Evolutionary conservation across 2,329 filamentous ascomycete species (phyloP).

Genomic region (Pseudomassariella vexata): DNA sequence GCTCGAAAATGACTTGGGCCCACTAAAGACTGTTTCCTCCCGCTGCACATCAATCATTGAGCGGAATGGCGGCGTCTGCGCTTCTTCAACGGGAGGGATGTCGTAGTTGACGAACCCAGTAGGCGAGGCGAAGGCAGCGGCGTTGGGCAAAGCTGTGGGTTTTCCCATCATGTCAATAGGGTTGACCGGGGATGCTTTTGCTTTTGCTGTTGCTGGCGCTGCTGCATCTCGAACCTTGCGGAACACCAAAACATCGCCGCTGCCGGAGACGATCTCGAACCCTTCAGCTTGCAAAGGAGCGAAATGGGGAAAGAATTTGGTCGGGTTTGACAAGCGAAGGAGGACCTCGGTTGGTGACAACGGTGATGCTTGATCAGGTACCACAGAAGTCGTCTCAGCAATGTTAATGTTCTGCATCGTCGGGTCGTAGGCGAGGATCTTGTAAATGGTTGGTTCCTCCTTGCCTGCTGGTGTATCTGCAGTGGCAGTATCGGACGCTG

Average conservation of each 20-base stretch:
- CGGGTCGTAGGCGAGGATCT: slow-evolving; percentile 61
- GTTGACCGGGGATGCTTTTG: slow-evolving; percentile 34
- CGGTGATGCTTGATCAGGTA: slow-evolving; percentile 39
- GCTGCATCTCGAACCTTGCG: slow-evolving; percentile 46
- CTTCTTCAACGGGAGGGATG: slow-evolving; percentile 24
- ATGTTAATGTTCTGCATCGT: slow-evolving; percentile 49
- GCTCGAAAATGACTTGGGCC: slow-evolving; percentile 23
- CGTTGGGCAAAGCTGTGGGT: slow-evolving; percentile 31
- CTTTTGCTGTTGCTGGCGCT: slow-evolving; percentile 11
- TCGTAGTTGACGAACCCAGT: slow-evolving; percentile 63
- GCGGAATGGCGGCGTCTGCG: slow-evolving; percentile 31
- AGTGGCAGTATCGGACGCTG: slow-evolving; percentile 5
- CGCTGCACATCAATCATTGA: slow-evolving; percentile 38
- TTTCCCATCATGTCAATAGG: slow-evolving; percentile 53
- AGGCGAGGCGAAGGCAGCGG: slow-evolving; percentile 57
- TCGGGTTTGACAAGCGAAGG: slow-evolving; percentile 53
- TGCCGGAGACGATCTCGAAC: slow-evolving; percentile 61
- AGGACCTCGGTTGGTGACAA: slow-evolving; percentile 56
- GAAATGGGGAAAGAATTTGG: slow-evolving; percentile 62
- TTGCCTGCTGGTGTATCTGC: slow-evolving; percentile 4
- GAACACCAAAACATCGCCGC: slow-evolving; percentile 59
- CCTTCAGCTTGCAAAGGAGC: slow-evolving; percentile 51
- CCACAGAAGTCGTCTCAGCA: slow-evolving; percentile 55
- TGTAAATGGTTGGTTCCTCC: slow-evolving; percentile 41
- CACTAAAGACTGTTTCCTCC: slow-evolving; percentile 43